Conservation (phyloP, 2,329 filamentous ascomycete genomes). For the Endothia cerciana region DNA sequence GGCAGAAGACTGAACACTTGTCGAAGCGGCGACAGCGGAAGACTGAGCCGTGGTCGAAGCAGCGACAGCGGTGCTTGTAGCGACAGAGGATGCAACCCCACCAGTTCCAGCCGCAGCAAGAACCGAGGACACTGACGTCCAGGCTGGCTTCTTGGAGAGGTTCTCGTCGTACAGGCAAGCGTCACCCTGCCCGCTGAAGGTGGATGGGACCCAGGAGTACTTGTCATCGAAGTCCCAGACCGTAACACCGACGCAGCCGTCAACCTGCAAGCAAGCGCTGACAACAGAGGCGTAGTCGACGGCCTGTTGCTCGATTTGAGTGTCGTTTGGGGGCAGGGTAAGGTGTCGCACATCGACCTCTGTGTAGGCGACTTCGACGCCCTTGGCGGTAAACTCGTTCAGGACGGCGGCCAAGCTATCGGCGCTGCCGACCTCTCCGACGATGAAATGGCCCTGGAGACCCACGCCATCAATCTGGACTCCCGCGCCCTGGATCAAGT, state of each 20-base stretch:
- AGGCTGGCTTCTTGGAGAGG: conserved; percentile 45
- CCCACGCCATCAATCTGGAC: conserved; percentile 66
- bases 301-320: conserved; percentile 50
- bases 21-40: not conserved
- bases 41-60: not conserved
- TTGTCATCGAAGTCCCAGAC: conserved; percentile 49
- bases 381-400: conserved; percentile 53
- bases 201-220: conserved; percentile 45
- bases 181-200: conserved; percentile 43
- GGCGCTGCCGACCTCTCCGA: conserved; percentile 53
- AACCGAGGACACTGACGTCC: conserved; percentile 41
- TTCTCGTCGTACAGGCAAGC: conserved; percentile 44
- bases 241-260: conserved; percentile 47
- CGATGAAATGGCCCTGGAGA: conserved; percentile 64
- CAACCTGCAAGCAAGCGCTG: conserved; percentile 41
- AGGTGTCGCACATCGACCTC: conserved; percentile 62
- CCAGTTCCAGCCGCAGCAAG: conserved; percentile 39
- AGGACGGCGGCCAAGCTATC: conserved; percentile 50
- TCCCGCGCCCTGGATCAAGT: conserved; percentile 49
- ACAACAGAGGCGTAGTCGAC: conserved; percentile 47
- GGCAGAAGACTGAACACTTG: not conserved
- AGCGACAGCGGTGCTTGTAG: conserved; percentile 13
- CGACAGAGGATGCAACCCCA: conserved; percentile 16
- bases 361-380: conserved; percentile 62
- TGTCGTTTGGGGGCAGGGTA: conserved; percentile 44